Evolutionary conservation across 1,284 basidiomycete genomes (phyloP), one percentile per base, ranked within the genome.

Genomic region (Testicularia cyperi): DNA sequence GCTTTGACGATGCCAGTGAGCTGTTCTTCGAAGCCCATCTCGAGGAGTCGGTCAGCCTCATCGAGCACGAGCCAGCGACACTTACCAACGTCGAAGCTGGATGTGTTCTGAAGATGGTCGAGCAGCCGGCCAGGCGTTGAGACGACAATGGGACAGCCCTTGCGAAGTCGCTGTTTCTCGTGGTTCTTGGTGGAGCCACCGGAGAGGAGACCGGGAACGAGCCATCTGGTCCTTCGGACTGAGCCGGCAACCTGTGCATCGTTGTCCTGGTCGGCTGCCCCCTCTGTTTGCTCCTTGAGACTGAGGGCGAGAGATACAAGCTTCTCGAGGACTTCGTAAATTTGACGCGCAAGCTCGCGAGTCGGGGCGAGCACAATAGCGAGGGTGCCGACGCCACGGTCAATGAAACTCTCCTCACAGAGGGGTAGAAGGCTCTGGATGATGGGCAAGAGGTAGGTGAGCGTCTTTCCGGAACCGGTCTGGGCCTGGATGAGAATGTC

Each of bases 401-500:
- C 91, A 44, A 77, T 75, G 34, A 76, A 71, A 1, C 89, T 91
- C 25, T 70, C 65, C 18, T 85, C 83, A 43, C 90, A 89, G 25
- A 98, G 81, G 0, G 91, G 90, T 21, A 98, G 83, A 30, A 95
- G 84, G 73, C 94, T 90, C 68, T 98, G 91, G 28, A 99, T 83
- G 75, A 98, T 92, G 15, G 95, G 95, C 4, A 98, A 83, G 14
- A 98, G 83, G 79, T 90, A 99, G 3, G 94, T 85, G 18, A 98
- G 80, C 0, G 94, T 98, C 80, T 98, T 98, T 67, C 95, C 95
- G 0, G 92, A 97, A 51, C 95, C 95, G 0, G 95, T 98, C 77
- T 99, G 94, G 5, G 91, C 90, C 75, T 97, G 92, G 42, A 99
- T 88, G 74, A 98, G 92, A 13, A 90, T 84, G 77, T 98, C 95